Base-by-base conservation (phyloP, 176 grass and related monocot genomes). In the Dactylis glomerata region DNA sequence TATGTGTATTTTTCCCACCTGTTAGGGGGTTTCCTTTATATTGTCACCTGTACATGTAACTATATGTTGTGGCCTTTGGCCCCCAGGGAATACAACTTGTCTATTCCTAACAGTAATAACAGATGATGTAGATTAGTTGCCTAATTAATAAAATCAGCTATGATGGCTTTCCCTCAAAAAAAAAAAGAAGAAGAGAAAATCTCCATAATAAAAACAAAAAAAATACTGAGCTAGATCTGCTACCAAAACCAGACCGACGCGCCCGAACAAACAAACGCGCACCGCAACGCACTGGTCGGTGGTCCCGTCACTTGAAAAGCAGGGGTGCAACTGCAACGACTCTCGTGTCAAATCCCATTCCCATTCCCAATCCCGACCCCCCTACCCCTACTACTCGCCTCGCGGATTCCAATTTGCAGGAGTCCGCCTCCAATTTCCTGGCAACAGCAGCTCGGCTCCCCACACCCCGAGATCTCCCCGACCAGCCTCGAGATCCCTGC, bases 241-340 rank as follows among this genome's bases (percentile, higher is more conserved):
- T 49, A 61, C 31, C 23, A 44, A 44, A 69, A 82, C 22, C 6
- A 24, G 63, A 80, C 84, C 52, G 72, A 75, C 84, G 84, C 30
- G 75, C 30, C 67, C 38, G 38, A 90, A 61, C 66, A 63, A 90
- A 57, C 79, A n/a, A 77, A 41, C 68, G 22, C 62, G 68, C 64
- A 33, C 84, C 56, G 34, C 58, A 61, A 61, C 40, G 55, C 52
- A 26, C 49, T 52, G 70, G 78, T 63, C 79, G 78, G 65, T 67
- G 80, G 80, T 68, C 75, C 89, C 80, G 19, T 81, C 84, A 83
- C 84, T 87, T 90, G 89, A 84, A 87, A 87, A 87, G 89, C 84
- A 83, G 17, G 49, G 30, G 65, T 36, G 80, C 80, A 49, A 49
- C 70, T 49, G 42, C 68, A 87, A 69, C 81, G 89, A 87, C 85